These are phyloP conservation scores for Lactifluus pinguis DNA, from an alignment of 768 basidiomycete species.

Conservation along the genomic window DNA sequence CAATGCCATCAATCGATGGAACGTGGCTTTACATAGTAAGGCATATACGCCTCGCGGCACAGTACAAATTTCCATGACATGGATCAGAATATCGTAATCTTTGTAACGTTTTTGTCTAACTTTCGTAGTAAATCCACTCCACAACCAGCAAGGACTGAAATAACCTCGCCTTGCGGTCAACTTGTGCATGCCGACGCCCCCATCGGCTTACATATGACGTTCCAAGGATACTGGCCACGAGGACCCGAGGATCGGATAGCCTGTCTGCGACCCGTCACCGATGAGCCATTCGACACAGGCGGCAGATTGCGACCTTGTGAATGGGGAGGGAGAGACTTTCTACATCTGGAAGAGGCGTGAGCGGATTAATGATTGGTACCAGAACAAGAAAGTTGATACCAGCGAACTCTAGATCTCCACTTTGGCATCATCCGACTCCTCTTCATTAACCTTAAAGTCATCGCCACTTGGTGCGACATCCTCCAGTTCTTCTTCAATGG, in stretches of 20 bases:
- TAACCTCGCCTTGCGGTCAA: neutral
- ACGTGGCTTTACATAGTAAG: neutral
- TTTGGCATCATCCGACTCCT: slow-evolving; percentile 30
- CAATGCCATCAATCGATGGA: slow-evolving; percentile 10
- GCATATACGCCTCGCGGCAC: slow-evolving; percentile 3
- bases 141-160: neutral
- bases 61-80: neutral
- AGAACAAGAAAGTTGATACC: neutral
- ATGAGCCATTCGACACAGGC: neutral
- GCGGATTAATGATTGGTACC: neutral
- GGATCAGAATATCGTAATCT: slow-evolving; percentile 5
- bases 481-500: neutral
- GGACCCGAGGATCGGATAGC: neutral
- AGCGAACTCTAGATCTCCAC: slow-evolving; percentile 34
- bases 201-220: neutral
- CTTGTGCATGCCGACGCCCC: too few species aligned
- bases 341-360: neutral
- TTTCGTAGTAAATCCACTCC: neutral
- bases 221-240: neutral
- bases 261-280: neutral
- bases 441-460: slow-evolving; percentile 5
- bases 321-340: neutral
- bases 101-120: neutral
- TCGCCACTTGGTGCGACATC: slow-evolving; percentile 3
- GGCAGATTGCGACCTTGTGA: neutral